Conservation (phyloP, 164 flowering plant species). For the Cinnamomum chago region DNA sequence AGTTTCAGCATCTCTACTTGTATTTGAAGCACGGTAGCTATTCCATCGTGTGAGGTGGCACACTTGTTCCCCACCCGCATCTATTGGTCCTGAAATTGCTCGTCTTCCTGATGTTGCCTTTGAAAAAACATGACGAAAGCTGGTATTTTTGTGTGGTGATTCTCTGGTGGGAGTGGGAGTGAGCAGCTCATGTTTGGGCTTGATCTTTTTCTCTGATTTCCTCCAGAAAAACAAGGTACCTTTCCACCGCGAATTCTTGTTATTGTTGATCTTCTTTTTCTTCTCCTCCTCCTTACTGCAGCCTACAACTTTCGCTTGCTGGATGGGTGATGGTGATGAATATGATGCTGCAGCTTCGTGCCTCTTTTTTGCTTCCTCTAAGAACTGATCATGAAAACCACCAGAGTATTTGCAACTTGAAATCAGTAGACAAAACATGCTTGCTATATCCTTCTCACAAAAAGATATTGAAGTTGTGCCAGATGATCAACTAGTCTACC, state of each 20-base stretch:
- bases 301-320: not conserved
- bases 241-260: constrained; percentile 1
- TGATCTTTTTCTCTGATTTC: constrained; percentile 11
- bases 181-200: not conserved
- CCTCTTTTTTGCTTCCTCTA: constrained; percentile 9
- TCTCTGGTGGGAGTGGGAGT: not conserved
- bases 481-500: not conserved
- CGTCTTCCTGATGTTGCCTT: not conserved
- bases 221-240: constrained; percentile 8
- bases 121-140: not conserved
- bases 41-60: not conserved
- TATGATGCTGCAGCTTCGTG: not conserved
- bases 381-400: not conserved
- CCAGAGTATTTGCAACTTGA: not conserved
- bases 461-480: not conserved
- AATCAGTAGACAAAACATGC: not conserved
- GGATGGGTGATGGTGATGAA: not conserved
- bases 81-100: constrained; percentile 19
- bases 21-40: not conserved
- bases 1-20: constrained; percentile 3
- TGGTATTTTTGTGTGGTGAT: not conserved
- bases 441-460: not conserved
- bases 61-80: constrained; percentile 6
- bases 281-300: not conserved
- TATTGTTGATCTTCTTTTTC: no score